Base-by-base conservation (phyloP, 441 rosid species). In the Raphanus hybrid region DNA sequence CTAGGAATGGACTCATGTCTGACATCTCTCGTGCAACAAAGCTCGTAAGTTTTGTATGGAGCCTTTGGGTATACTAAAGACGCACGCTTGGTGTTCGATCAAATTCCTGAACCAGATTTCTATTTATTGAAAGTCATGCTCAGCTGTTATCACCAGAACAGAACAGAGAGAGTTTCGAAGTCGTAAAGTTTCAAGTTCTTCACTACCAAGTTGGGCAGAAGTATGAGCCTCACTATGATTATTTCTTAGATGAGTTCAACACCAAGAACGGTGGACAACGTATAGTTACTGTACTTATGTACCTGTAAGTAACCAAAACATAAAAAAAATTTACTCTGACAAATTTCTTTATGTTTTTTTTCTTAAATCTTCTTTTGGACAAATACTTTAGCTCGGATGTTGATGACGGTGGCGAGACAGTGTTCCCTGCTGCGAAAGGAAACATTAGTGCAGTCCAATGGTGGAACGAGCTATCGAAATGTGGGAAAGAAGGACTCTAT, bases 371-470 rank as follows among this genome's bases (percentile, higher is more conserved):
- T 41, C 2, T 71, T 32, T 67, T 12, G 1, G 2, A 60, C 48
- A 9, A 41, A 68, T 80, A 12, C 77, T 29, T 57, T 82, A 90
- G 92, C 43, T 85, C 92, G 9, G 90, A 90, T 67, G 95, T 88
- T 43, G 95, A 90, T 85, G 91, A 90, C 84, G 95, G 92, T 37
- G 95, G 95, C 1, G 95, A 90, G 84, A 90, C 92, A 0, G 88
- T 90, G 62, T 90, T 90, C 86, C 92, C 95, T 10, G 73, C 83
- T 60, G 92, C 95, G 45, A 82, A 81, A 82, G 95, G 90, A 75
- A 89, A 87, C 85, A 29, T 79, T 16, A 90, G 90, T 75, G 88
- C 88, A 10, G 90, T 87, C 59, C 89, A 90, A 48, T 88, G 95
- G 95, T 87, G 90, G 90, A 73, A 90, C 15, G 86, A 88, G 82